Evolutionary conservation across 176 grass and related monocot genomes (phyloP).

Genomic region (Triticum urartu): DNA sequence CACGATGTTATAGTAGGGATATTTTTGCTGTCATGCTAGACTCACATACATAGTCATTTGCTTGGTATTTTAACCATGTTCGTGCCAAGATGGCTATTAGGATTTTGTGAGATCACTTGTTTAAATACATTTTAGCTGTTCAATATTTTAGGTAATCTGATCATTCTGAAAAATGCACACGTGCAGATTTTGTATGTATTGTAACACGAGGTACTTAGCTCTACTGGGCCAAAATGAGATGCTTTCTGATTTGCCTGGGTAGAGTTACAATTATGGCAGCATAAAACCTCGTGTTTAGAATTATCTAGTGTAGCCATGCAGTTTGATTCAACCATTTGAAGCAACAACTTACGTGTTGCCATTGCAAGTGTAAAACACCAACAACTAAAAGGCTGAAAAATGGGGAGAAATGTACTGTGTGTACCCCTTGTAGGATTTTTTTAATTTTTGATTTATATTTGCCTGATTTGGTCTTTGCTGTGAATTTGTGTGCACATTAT

Average conservation of each 20-base stretch:
- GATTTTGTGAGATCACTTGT: not conserved
- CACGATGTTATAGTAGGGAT: not conserved
- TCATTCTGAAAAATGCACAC: not conserved
- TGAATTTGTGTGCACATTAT: not conserved
- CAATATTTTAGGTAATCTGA: not conserved
- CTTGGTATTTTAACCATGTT: slow-evolving; percentile 5
- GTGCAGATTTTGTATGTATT: not conserved
- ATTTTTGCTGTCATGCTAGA: not conserved
- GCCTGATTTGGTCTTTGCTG: not conserved
- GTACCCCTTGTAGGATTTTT: slow-evolving; percentile 13
- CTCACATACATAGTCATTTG: not conserved
- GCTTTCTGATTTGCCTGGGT: not conserved
- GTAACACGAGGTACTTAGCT: not conserved
- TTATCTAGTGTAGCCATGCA: not conserved
- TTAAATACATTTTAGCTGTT: not conserved
- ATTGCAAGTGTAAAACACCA: slow-evolving; percentile 2
- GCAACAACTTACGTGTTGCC: not conserved
- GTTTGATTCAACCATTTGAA: not conserved
- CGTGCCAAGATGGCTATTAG: not conserved
- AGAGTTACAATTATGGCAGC: slow-evolving; percentile 9
- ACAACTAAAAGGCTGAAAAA: not conserved
- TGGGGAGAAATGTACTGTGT: not conserved
- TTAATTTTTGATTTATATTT: not conserved
- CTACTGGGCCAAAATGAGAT: not conserved
- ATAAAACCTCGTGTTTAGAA: not conserved